phyloP scores from a whole-genome alignment of 306 rosid species.

The Geum urbanum region DNA sequence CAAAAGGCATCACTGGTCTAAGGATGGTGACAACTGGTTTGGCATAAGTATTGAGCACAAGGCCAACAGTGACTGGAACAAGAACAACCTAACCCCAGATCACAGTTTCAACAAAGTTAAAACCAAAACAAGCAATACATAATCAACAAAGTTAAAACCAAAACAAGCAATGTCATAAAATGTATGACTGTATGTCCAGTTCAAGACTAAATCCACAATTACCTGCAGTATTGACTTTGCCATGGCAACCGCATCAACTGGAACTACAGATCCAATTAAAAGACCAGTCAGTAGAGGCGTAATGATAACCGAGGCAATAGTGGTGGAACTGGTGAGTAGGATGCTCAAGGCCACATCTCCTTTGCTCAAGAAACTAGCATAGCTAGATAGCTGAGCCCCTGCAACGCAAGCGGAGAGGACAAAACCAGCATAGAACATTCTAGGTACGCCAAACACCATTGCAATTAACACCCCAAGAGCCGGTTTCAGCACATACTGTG shows the following conservation, averaged over 20 bases:
- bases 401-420: slow-evolving; percentile 88
- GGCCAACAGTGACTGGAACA: slow-evolving; percentile 76
- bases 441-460: slow-evolving; percentile 61
- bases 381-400: slow-evolving; percentile 95
- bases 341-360: slow-evolving; percentile 92
- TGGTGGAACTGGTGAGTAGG: slow-evolving; percentile 85
- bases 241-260: slow-evolving; percentile 92
- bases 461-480: slow-evolving; percentile 73
- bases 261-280: slow-evolving; percentile 84
- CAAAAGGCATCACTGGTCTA: slow-evolving; percentile 88
- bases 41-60: slow-evolving; percentile 85
- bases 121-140: slow-evolving; percentile 13
- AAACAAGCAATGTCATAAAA: slow-evolving; percentile 10
- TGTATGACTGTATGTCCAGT: slow-evolving; percentile 4
- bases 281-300: slow-evolving; percentile 82
- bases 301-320: slow-evolving; percentile 74
- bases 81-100: slow-evolving; percentile 69
- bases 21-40: slow-evolving; percentile 70
- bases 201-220: slow-evolving; percentile 5
- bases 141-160: slow-evolving; percentile 14
- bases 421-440: slow-evolving; percentile 79
- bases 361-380: slow-evolving; percentile 89
- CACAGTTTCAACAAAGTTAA: slow-evolving; percentile 18
- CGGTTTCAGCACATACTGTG: slow-evolving; percentile 86
- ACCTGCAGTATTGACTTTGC: slow-evolving; percentile 95